phyloP scores from a whole-genome alignment of 305 asterid species.

The Plantago coronopus region DNA sequence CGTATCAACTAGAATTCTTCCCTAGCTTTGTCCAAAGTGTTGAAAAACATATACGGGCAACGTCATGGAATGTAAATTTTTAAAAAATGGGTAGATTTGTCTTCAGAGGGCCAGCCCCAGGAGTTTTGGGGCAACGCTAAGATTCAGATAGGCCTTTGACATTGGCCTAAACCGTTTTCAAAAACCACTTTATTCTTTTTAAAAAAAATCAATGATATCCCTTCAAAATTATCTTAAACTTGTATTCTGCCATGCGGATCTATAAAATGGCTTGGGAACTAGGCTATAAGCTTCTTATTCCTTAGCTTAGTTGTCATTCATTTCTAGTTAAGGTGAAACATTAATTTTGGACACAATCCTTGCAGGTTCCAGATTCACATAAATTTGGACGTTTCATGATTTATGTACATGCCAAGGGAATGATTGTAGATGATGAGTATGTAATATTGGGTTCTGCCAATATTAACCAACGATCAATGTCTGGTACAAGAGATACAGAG shows the following conservation, averaged over 20 bases:
- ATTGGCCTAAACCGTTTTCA: no score
- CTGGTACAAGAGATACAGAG: constrained; percentile 88
- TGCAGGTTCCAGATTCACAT: constrained; percentile 56
- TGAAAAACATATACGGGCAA: not conserved
- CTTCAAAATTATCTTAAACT: not conserved
- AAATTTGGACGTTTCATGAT: constrained; percentile 75
- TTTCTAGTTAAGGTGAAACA: not conserved
- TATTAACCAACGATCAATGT: constrained; percentile 90
- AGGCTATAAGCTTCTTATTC: not conserved
- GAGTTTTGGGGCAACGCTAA: no score
- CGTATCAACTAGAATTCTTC: not conserved
- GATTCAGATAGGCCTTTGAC: no score
- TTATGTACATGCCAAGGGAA: constrained; percentile 89
- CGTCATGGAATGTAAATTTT: not conserved
- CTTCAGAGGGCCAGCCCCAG: no score
- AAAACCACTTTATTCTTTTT: no score
- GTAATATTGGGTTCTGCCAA: constrained; percentile 86
- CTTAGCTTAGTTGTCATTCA: not conserved
- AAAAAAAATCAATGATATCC: no score
- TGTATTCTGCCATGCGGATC: not conserved
- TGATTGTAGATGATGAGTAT: constrained; percentile 84
- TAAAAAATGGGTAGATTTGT: no score
- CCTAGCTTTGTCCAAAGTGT: not conserved
- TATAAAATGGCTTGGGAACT: no score
- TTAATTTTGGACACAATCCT: constrained; percentile 9